phyloP scores from a whole-genome alignment of 2,329 filamentous ascomycete species.

The Aspergillus proliferans region DNA sequence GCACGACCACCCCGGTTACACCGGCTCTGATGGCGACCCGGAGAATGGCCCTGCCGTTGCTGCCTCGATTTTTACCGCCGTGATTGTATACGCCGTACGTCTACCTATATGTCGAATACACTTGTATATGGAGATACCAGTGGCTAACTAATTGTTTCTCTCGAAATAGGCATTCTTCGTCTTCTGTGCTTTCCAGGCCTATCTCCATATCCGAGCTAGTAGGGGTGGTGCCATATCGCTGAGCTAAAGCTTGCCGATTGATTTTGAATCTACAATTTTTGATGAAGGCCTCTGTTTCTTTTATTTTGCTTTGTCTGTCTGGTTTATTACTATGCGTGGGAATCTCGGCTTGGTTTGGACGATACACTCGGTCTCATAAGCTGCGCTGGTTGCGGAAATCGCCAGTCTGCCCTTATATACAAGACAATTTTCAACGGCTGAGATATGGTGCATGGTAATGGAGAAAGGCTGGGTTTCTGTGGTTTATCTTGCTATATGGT shows the following conservation, averaged over 20 bases:
- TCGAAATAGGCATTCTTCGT: slow-evolving; percentile 68
- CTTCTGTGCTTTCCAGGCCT: slow-evolving; percentile 85
- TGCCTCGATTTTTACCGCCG: slow-evolving; percentile 77
- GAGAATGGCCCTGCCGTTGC: slow-evolving; percentile 72
- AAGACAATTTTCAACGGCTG: too few relatives aligned
- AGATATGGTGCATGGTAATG: neutral
- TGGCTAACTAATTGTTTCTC: neutral
- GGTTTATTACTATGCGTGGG: neutral
- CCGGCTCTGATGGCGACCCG: slow-evolving; percentile 65
- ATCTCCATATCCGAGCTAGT: slow-evolving; percentile 76
- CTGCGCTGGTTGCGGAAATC: too few relatives aligned
- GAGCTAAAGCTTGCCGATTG: slow-evolving; percentile 36
- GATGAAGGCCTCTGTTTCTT: neutral
- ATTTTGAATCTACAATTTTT: neutral
- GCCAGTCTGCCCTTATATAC: too few relatives aligned
- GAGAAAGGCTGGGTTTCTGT: neutral
- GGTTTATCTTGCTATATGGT: neutral
- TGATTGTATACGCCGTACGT: slow-evolving; percentile 82
- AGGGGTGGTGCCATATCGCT: slow-evolving; percentile 78
- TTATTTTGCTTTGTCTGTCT: neutral
- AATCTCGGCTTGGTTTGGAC: neutral
- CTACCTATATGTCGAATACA: neutral
- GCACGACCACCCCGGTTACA: slow-evolving; percentile 72
- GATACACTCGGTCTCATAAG: neutral
- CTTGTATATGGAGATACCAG: slow-evolving; percentile 6